A percentile compares a stretch with the other conserved stretches of the same genome.
Evolutionary conservation across 2,329 filamentous ascomycete species (phyloP).

Genomic region (Cladorrhinum sp.): DNA sequence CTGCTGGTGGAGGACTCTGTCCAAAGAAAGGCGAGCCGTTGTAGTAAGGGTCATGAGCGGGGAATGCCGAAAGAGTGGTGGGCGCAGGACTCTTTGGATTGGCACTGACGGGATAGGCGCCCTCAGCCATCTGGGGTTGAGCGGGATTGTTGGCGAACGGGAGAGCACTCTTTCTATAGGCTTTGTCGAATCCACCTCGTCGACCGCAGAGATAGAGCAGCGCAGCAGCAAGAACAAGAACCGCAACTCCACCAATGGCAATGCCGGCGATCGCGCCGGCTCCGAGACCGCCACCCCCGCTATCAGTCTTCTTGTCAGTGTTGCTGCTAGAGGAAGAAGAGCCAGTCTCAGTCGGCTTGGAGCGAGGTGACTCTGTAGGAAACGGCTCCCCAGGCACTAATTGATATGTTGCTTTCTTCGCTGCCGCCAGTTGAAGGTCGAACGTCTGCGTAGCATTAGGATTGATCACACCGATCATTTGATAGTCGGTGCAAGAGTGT

Average conservation of each 20-base stretch:
- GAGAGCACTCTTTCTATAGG: constrained; percentile 32
- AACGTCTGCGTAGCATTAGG: constrained; percentile 52
- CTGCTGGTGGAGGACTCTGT: background rate
- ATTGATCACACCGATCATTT: constrained; percentile 78
- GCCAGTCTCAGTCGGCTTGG: constrained; percentile 21
- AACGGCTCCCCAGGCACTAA: constrained; percentile 55
- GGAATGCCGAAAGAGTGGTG: constrained; percentile 29
- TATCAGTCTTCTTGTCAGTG: constrained; percentile 13
- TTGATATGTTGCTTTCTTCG: constrained; percentile 48
- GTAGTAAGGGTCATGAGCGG: constrained; percentile 28
- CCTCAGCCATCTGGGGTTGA: constrained; percentile 27
- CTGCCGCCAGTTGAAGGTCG: constrained; percentile 45
- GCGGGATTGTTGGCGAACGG: background rate
- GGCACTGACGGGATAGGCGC: constrained; percentile 18
- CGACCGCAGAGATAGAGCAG: constrained; percentile 50
- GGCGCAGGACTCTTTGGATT: constrained; percentile 36
- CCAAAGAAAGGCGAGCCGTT: constrained; percentile 2
- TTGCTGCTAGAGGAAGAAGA: constrained; percentile 11
- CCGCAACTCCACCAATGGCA: constrained; percentile 48
- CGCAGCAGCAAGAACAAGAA: constrained; percentile 41
- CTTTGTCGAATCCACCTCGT: constrained; percentile 37
- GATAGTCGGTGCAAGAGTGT: constrained; percentile 59
- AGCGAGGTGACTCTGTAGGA: constrained; percentile 43
- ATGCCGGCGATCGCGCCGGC: constrained; percentile 59
- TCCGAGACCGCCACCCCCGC: constrained; percentile 21